Base-by-base conservation (phyloP, 1,139 yeast species). In the Candida pseudocylindracea region DNA sequence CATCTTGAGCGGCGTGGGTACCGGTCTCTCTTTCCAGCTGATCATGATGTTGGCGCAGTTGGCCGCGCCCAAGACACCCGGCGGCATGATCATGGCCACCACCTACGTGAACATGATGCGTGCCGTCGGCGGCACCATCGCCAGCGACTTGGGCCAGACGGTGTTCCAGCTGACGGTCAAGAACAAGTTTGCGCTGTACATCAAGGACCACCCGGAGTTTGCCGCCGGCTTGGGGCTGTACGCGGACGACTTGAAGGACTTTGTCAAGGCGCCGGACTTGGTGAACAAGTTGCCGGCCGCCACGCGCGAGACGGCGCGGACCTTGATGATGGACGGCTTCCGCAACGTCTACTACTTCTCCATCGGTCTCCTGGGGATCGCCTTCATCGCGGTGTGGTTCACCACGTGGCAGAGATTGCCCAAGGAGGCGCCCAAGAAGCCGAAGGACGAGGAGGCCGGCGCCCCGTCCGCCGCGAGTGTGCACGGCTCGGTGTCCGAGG, bases 41-140 rank as follows among this genome's bases (percentile, higher is more conserved):
- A 33, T 48, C 2, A 36, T 54, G 10, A 43, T 53, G 12, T 43
- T 49, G 2, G 45, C 54, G 2, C 61, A 55, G 38, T 40, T 56
- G 4, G 39, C 44, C 13, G 60, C 62, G 2, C 61, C 62, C 26
- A 49, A 52, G 34, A 42, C 51, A 4, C 50, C 55, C 3, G 62
- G 62, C 10, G 51, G 55, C 8, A 45, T 47, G 24, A 57, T 59
- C 32, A 42, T 55, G 50, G 46, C 59, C 7, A 55, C 62, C 3
- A 44, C 57, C 4, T 49, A 50, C 32, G 29, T 53, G 24, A 50
- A 50, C 37, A 54, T 55, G 36, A 36, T 37, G 24, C 51, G 62
- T 40, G 42, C 54, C 2, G 37, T 57, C 12, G 51, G 51, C 7
- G 57, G 54, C 33, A 44, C 62, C 4, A 27, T 56, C 25, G 46